Evolutionary conservation across 139 green algal genomes (phyloP).

Genomic region (Penium margaritaceum): DNA sequence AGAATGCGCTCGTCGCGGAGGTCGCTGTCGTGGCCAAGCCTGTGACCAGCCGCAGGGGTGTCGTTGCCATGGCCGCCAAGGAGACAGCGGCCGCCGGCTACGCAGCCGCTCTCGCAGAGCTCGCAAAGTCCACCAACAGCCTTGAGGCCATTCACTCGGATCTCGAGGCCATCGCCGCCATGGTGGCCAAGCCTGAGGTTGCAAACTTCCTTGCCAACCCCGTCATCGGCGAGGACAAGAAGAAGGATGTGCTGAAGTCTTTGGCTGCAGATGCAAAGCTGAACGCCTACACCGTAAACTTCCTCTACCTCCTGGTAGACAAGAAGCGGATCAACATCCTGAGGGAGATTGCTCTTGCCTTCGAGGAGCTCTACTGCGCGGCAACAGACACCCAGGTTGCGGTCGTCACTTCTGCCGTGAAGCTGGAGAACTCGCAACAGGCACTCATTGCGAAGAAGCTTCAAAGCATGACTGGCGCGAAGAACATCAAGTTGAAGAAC

Average conservation of each 20-base stretch:
- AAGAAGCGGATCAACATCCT: conserved; percentile 72
- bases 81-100: conserved; percentile 67
- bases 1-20: conserved; percentile 14
- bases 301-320: conserved; percentile 89
- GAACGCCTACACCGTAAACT: conserved; percentile 82
- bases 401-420: conserved; percentile 78
- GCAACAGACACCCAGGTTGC: conserved; percentile 95
- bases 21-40: conserved; percentile 6
- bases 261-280: conserved; percentile 75
- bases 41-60: not conserved
- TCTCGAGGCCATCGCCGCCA: conserved; percentile 58
- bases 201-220: conserved; percentile 79
- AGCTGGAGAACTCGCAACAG: conserved; percentile 97
- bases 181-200: conserved; percentile 57
- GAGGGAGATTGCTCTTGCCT: conserved; percentile 75
- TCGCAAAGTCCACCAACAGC: conserved; percentile 69
- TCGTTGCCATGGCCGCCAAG: conserved; percentile 24
- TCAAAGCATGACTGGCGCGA: conserved; percentile 87
- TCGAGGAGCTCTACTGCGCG: conserved; percentile 87
- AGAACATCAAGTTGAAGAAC: conserved; percentile 99
- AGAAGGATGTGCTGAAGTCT: conserved; percentile 76
- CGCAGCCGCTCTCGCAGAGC: conserved; percentile 85
- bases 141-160: conserved; percentile 82
- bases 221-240: conserved; percentile 68
- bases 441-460: conserved; percentile 99